A percentile compares a stretch with the other conserved stretches of the same genome.
These are phyloP conservation scores for Trapa incisa DNA, from an alignment of 345 rosid genomes.

Conservation along the genomic window DNA sequence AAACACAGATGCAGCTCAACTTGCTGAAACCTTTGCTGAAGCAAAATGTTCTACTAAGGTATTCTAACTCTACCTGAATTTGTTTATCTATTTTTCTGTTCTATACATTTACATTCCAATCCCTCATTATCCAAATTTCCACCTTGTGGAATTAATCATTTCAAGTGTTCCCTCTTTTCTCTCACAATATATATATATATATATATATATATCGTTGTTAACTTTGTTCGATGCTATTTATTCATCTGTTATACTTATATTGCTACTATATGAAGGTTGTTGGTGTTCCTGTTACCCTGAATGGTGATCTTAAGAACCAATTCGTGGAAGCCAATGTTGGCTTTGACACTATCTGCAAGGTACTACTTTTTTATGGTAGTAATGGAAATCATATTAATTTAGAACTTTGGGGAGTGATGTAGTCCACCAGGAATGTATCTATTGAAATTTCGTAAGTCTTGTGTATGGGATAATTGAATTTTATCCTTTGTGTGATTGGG, in stretches of 20 bases:
- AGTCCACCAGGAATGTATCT: not conserved
- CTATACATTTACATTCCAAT: too few relatives aligned
- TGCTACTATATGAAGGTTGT: constrained; percentile 45
- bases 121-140: not conserved
- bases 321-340: constrained; percentile 95
- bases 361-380: constrained; percentile 10
- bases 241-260: not conserved
- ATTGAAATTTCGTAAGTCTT: not conserved
- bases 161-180: not conserved
- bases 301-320: constrained; percentile 96
- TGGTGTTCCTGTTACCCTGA: constrained; percentile 92
- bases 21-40: constrained; percentile 88
- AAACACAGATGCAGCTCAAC: constrained; percentile 98
- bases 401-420: not conserved
- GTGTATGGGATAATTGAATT: not conserved
- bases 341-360: constrained; percentile 97
- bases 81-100: too few relatives aligned
- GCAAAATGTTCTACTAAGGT: constrained; percentile 87
- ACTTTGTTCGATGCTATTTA: not conserved
- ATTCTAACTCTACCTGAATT: not conserved
- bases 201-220: not conserved
- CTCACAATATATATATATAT: not conserved
- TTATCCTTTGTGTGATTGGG: not conserved
- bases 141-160: not conserved
- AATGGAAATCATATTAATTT: not conserved